Percentiles rank a stretch among this genome's conserved stretches.
These are phyloP conservation scores for Rutstroemia sp. DNA, from an alignment of 2,329 filamentous ascomycete species.

Conservation along the genomic window DNA sequence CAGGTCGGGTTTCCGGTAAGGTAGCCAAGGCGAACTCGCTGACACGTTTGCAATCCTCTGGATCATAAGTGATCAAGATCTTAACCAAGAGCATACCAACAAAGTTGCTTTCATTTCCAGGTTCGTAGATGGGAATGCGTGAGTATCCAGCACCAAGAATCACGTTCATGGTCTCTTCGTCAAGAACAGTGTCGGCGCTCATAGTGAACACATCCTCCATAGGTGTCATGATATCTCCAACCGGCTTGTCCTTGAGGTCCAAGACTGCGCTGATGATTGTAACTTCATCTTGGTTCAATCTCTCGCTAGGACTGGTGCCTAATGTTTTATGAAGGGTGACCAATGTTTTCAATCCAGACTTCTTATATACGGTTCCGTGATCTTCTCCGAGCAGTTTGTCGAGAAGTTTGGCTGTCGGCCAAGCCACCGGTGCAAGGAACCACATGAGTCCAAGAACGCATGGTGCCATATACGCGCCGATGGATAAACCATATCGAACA, in stretches of 20 bases:
- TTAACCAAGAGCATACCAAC: constrained; percentile 98
- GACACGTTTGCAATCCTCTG: constrained; percentile 81
- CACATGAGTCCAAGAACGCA: constrained; percentile 88
- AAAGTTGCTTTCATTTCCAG: constrained; percentile 79
- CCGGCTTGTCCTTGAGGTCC: constrained; percentile 92
- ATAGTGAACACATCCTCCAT: constrained; percentile 97
- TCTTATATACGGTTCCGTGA: constrained; percentile 96
- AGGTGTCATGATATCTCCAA: constrained; percentile 95
- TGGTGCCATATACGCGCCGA: constrained; percentile 88
- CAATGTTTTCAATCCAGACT: constrained; percentile 91
- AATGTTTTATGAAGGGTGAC: constrained; percentile 91
- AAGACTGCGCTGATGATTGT: constrained; percentile 97
- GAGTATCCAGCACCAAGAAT: constrained; percentile 94
- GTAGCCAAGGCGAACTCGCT: constrained; percentile 89
- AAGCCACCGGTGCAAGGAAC: constrained; percentile 79
- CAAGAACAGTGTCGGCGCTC: constrained; percentile 87
- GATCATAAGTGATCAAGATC: constrained; percentile 94
- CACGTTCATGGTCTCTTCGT: constrained; percentile 89
- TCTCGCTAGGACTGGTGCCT: constrained; percentile 73
- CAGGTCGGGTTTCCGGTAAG: constrained; percentile 85
- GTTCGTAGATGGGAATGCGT: constrained; percentile 86
- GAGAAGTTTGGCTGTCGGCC: constrained; percentile 91
- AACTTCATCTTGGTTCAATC: constrained; percentile 93
- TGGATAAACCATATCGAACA: constrained; percentile 89
- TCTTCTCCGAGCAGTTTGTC: constrained; percentile 90